Percentiles rank a stretch among this genome's conserved stretches.
phyloP scores from a whole-genome alignment of 2,329 filamentous ascomycete species.

The Ophidiomyces ophidiicola region DNA sequence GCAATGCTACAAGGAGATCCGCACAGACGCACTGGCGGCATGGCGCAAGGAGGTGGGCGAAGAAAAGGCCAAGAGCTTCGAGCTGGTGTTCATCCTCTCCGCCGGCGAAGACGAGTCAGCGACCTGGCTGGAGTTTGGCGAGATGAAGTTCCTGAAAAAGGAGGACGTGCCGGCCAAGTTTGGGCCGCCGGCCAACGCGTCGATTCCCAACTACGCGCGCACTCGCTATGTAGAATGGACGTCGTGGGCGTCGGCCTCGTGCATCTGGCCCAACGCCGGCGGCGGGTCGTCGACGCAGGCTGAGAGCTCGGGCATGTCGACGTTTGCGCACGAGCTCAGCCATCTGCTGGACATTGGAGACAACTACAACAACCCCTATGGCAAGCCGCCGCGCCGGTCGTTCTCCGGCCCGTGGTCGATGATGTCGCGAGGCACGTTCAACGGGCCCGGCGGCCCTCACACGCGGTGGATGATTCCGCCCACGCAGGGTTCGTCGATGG shows the following conservation, averaged over 20 bases:
- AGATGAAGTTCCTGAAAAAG: constrained; percentile 14
- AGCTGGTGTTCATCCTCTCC: constrained; percentile 17
- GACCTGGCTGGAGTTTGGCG: constrained; percentile 17
- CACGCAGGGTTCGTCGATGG: constrained; percentile 14
- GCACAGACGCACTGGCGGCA: constrained; percentile 13
- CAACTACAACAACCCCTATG: constrained; percentile 17
- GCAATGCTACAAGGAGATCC: constrained; percentile 13
- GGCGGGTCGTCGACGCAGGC: constrained; percentile 15
- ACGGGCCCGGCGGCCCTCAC: constrained; percentile 16
- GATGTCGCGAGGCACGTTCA: constrained; percentile 16
- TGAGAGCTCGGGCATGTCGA: constrained; percentile 16
- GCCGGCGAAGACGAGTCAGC: constrained; percentile 16
- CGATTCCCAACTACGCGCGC: constrained; percentile 10
- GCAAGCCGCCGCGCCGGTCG: constrained; percentile 11
- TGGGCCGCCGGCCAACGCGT: constrained; percentile 12
- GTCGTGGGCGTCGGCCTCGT: constrained; percentile 15
- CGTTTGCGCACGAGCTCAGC: constrained; percentile 16
- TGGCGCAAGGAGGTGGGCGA: constrained; percentile 16
- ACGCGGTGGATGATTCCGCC: constrained; percentile 15
- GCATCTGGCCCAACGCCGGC: constrained; percentile 16
- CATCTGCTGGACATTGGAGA: constrained; percentile 16
- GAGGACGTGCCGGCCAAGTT: constrained; percentile 14
- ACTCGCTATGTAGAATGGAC: constrained; percentile 16
- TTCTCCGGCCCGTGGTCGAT: constrained; percentile 16
- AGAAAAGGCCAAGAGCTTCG: constrained; percentile 12